These are phyloP conservation scores for Ocimum tenuiflorum DNA, from an alignment of 257 asterid species.

Conservation along the genomic window DNA sequence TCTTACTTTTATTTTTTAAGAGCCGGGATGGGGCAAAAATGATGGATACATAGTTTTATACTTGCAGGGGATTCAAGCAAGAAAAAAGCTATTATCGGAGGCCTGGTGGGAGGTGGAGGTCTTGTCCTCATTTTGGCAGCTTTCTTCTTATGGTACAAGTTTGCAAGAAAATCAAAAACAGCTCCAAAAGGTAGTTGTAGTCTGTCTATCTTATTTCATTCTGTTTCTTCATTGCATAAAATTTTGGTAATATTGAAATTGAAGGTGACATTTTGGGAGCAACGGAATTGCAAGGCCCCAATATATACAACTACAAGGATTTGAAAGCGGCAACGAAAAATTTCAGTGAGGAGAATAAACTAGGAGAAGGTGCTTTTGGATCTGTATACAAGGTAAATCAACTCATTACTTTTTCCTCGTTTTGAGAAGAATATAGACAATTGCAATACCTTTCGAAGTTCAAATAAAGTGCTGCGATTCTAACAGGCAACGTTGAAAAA, in stretches of 20 bases:
- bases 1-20: too few species aligned
- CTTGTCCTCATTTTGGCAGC: constrained; percentile 42
- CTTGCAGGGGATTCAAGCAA: constrained; percentile 56
- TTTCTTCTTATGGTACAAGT: constrained; percentile 40
- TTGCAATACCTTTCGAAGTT: too few species aligned
- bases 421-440: too few species aligned
- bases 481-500: constrained; percentile 63
- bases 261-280: constrained; percentile 60
- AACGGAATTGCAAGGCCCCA: constrained; percentile 79
- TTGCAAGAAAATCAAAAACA: constrained; percentile 38
- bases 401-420: background rate
- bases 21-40: background rate
- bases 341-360: constrained; percentile 59
- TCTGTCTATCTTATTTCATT: background rate
- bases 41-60: background rate
- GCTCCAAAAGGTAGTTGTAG: constrained; percentile 32
- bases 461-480: background rate
- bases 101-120: constrained; percentile 64
- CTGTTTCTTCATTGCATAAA: background rate
- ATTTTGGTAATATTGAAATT: too few species aligned
- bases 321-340: constrained; percentile 54
- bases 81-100: constrained; percentile 54
- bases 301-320: constrained; percentile 46
- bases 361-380: constrained; percentile 88
- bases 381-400: constrained; percentile 47